Evolutionary conservation across 371 early-diverging fungal species (phyloP).

Genomic region (Sporodiniella umbellata): DNA sequence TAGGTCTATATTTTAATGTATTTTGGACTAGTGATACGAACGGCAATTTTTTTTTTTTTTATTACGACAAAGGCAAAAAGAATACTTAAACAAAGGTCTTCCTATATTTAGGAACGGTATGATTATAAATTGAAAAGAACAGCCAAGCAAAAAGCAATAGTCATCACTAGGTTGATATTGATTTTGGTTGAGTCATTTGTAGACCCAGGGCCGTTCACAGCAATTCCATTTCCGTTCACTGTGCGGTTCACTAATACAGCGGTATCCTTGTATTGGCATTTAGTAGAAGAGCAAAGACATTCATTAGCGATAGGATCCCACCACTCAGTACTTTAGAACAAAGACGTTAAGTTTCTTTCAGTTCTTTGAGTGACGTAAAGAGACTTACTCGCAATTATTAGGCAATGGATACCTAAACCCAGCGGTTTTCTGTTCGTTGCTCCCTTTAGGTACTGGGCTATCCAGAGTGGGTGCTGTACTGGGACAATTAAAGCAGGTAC

Average conservation of each 20-base stretch:
- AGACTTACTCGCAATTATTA: constrained; percentile 57
- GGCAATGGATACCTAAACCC: constrained; percentile 53
- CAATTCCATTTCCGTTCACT: constrained; percentile 1
- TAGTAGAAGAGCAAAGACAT: constrained; percentile 45
- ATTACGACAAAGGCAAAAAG: too few species aligned
- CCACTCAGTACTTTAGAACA: constrained; percentile 46
- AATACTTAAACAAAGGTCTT: too few species aligned
- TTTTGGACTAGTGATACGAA: too few species aligned
- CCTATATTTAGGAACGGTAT: too few species aligned
- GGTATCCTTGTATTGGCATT: constrained; percentile 49
- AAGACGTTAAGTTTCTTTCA: neutral
- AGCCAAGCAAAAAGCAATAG: too few species aligned
- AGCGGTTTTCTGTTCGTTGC: constrained; percentile 34
- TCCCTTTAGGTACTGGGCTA: constrained; percentile 49
- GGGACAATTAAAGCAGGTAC: constrained; percentile 72
- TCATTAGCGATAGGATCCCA: constrained; percentile 64
- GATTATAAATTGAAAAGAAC: too few species aligned
- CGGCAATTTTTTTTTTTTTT: too few species aligned
- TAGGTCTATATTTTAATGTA: too few species aligned
- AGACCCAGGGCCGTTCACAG: constrained; percentile 10
- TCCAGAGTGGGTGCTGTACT: constrained; percentile 42
- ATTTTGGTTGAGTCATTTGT: neutral
- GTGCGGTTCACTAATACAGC: constrained; percentile 27
- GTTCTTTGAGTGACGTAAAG: neutral
- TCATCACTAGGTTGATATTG: too few species aligned